A percentile compares a stretch with the other conserved stretches of the same genome.
These are phyloP conservation scores for Trichophyton simii DNA, from an alignment of 2,329 filamentous ascomycete genomes.

Conservation along the genomic window DNA sequence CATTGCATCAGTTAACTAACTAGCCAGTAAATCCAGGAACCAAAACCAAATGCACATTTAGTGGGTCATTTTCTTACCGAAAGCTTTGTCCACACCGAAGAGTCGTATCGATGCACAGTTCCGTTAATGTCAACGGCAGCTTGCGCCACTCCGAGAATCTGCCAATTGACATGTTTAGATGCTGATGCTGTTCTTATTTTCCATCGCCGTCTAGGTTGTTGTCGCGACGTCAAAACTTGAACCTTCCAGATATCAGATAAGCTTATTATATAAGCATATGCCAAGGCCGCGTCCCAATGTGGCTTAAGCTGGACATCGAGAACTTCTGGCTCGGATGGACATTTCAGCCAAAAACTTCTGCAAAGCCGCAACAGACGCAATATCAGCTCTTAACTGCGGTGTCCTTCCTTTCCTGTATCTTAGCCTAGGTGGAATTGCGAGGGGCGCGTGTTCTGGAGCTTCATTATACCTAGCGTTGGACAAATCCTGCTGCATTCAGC, in stretches of 20 bases:
- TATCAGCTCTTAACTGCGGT: not conserved
- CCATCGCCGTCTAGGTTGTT: not conserved
- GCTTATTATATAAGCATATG: not conserved
- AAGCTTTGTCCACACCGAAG: slow-evolving; percentile 94
- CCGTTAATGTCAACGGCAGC: slow-evolving; percentile 66
- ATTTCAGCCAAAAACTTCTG: not conserved
- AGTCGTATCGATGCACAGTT: slow-evolving; percentile 89
- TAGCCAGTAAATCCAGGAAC: not conserved
- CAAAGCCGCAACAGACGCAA: not conserved
- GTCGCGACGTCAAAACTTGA: not conserved
- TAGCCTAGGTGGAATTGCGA: not conserved
- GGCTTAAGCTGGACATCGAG: not conserved
- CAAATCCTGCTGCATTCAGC: not conserved
- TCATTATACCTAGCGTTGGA: not conserved
- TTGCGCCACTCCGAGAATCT: slow-evolving; percentile 71
- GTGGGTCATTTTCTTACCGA: slow-evolving; percentile 31
- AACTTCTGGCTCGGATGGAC: not conserved
- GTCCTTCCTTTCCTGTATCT: no score
- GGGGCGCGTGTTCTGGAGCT: not conserved
- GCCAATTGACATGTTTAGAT: slow-evolving; percentile 25
- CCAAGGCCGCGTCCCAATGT: not conserved
- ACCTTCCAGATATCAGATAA: not conserved
- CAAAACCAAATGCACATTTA: no score
- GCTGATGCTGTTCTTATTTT: not conserved
- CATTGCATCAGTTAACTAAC: not conserved